phyloP scores from a whole-genome alignment of 371 early-diverging fungal genomes.

The Syncephalastrum monosporum region DNA sequence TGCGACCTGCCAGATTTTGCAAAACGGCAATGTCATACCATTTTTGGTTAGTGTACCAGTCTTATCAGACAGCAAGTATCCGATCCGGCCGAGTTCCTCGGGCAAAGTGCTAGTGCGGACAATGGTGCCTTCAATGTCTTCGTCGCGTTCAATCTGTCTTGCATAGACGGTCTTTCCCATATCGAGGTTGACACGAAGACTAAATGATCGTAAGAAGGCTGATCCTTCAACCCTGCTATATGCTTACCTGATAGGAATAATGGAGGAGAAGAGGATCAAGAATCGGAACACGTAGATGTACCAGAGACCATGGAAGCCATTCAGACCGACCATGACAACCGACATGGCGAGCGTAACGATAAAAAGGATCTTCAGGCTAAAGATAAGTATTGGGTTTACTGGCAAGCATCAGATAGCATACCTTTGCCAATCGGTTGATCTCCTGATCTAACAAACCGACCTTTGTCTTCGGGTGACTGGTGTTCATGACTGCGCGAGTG shows the following conservation, averaged over 20 bases:
- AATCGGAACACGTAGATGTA: constrained; percentile 93
- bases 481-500: constrained; percentile 98
- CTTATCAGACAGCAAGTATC: constrained; percentile 97
- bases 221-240: not conserved
- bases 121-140: constrained; percentile 82
- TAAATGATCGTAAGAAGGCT: constrained; percentile 13
- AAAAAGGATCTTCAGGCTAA: constrained; percentile 67
- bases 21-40: constrained; percentile 45
- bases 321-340: constrained; percentile 85
- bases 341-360: constrained; percentile 83
- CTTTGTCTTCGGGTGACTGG: constrained; percentile 93
- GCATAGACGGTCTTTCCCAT: constrained; percentile 96
- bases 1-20: not conserved
- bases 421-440: constrained; percentile 93
- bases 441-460: constrained; percentile 95
- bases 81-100: constrained; percentile 98
- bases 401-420: constrained; percentile 22
- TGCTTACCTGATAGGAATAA: constrained; percentile 92
- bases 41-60: constrained; percentile 99
- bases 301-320: constrained; percentile 89
- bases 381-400: constrained; percentile 10
- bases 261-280: constrained; percentile 95
- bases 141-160: constrained; percentile 79
- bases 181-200: constrained; percentile 96
- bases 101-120: constrained; percentile 96